Percentiles rank a stretch among this genome's conserved stretches.
Conservation (phyloP, 2,329 filamentous ascomycete species). For the Diaporthe ilicicola region DNA sequence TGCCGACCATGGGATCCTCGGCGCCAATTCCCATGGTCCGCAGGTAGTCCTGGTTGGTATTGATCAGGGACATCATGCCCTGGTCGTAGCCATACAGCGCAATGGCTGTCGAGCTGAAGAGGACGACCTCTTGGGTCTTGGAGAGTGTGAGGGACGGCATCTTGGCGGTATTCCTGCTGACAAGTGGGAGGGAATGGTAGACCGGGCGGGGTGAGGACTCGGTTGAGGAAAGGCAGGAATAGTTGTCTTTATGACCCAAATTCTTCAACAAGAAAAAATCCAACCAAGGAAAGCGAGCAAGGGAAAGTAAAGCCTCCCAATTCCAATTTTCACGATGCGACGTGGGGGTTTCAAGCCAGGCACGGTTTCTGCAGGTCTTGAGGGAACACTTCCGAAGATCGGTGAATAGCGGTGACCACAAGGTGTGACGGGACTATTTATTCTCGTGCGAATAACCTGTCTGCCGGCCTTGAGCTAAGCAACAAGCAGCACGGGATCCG, state of each 20-base stretch:
- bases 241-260: background rate
- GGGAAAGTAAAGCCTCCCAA: background rate
- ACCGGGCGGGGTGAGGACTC: no score
- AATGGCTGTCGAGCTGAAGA: slow-evolving; percentile 50
- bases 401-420: background rate
- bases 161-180: background rate
- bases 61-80: slow-evolving; percentile 47
- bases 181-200: background rate
- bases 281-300: background rate
- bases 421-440: background rate
- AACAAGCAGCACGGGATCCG: background rate
- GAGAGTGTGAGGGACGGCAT: slow-evolving; percentile 37
- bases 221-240: background rate
- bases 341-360: background rate
- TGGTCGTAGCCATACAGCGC: slow-evolving; percentile 47
- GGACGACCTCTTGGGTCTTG: slow-evolving; percentile 46
- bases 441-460: background rate
- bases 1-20: slow-evolving; percentile 44
- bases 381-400: background rate
- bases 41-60: slow-evolving; percentile 56
- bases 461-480: background rate
- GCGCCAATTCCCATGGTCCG: slow-evolving; percentile 61
- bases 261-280: background rate
- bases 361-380: background rate
- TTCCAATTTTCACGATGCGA: background rate